Percentiles rank a stretch among this genome's conserved stretches.
Conservation (phyloP, 768 basidiomycete species). For the Steccherinum ochraceum region DNA sequence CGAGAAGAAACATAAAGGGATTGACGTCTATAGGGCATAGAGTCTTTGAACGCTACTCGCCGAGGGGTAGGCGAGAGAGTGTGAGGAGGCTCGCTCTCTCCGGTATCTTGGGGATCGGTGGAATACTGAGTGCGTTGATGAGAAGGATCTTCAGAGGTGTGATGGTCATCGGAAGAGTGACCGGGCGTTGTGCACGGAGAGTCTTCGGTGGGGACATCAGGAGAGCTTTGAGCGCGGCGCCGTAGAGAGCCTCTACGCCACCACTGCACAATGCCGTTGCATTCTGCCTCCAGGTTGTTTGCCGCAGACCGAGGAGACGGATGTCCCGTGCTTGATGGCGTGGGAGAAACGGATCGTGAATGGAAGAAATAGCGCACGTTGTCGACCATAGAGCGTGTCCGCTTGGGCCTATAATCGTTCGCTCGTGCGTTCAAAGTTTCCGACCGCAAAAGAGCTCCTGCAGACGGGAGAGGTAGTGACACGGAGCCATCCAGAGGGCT, state of each 20-base stretch:
- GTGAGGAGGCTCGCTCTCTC: not conserved
- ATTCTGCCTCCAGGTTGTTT: conserved; percentile 12
- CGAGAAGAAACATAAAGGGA: conserved; percentile 5
- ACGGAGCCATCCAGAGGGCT: conserved; percentile 18
- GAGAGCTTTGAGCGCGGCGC: conserved; percentile 46
- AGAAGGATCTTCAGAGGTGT: not conserved
- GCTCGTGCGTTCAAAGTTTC: conserved; percentile 22
- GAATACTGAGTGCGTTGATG: not conserved
- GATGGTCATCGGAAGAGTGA: not conserved
- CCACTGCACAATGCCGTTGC: conserved; percentile 34
- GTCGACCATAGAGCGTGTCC: conserved; percentile 50
- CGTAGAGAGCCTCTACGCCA: conserved; percentile 47
- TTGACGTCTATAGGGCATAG: conserved; percentile 6
- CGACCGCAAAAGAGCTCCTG: conserved; percentile 9
- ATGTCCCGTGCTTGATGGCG: conserved; percentile 10
- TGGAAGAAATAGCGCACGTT: conserved; percentile 58
- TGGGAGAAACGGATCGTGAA: conserved; percentile 38
- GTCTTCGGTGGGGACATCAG: conserved; percentile 33
- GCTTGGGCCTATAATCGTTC: conserved; percentile 30
- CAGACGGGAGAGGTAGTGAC: conserved; percentile 14
- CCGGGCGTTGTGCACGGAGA: conserved; percentile 4
- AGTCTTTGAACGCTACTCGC: conserved; percentile 8
- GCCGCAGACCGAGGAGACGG: conserved; percentile 9
- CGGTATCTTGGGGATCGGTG: not conserved
- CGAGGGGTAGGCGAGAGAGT: not conserved